phyloP scores from a whole-genome alignment of 2,329 filamentous ascomycete genomes.

The Biscogniauxia marginata region DNA sequence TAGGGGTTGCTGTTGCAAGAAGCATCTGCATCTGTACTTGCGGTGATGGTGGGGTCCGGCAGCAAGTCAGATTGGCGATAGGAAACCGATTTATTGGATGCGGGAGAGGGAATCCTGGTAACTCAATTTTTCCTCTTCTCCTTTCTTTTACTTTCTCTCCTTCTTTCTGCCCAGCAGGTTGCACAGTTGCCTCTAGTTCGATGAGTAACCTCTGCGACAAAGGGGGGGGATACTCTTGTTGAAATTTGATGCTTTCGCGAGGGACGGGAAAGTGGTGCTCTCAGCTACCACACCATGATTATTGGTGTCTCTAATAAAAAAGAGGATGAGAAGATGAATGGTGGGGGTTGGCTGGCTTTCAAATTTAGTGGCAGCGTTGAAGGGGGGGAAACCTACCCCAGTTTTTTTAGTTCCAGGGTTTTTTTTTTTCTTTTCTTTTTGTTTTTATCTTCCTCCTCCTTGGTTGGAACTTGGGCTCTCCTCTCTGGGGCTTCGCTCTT shows the following conservation, averaged over 20 bases:
- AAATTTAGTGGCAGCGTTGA: not conserved
- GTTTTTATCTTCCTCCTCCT: conserved; percentile 1
- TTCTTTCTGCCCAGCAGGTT: not conserved
- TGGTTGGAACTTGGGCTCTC: not conserved
- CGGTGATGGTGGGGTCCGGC: not conserved
- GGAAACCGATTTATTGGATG: not conserved
- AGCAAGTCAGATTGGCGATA: not conserved
- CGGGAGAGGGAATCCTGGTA: not conserved
- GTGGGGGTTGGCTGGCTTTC: not conserved
- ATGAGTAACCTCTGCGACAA: not conserved
- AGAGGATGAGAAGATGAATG: not conserved
- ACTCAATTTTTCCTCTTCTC: not conserved
- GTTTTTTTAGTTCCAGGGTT: not conserved
- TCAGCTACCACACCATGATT: not conserved
- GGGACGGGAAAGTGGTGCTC: not conserved
- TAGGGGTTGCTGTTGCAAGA: not conserved
- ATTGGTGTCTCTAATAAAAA: not conserved
- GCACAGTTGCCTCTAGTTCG: not conserved
- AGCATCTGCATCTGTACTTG: not conserved
- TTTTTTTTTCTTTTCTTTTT: conserved; percentile 2
- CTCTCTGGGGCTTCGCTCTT: not conserved
- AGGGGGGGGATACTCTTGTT: not conserved
- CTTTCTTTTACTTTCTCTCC: not conserved
- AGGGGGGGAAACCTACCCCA: not conserved
- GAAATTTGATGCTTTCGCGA: not conserved